Conservation (phyloP, 169 alveolate species). For the Cryptosporidium ubiquitum region DNA sequence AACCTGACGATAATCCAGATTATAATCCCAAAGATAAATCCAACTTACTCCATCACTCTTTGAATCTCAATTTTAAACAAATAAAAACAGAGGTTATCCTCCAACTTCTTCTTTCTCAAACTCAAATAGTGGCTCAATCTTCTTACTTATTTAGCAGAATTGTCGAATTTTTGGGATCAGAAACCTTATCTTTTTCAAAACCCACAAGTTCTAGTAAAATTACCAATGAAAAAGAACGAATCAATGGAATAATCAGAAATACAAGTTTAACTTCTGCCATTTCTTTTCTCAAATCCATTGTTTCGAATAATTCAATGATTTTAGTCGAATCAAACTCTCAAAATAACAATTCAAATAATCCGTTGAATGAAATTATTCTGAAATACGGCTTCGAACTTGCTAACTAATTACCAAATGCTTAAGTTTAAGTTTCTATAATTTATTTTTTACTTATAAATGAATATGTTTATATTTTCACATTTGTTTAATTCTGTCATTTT, state of each 20-base stretch:
- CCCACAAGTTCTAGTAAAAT: not conserved
- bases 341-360: not conserved
- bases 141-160: slow-evolving; percentile 53
- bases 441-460: not conserved
- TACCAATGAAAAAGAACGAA: slow-evolving; percentile 20
- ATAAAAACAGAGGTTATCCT: slow-evolving; percentile 33
- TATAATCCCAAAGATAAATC: not conserved
- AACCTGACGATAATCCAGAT: not conserved
- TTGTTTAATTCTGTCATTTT: not conserved
- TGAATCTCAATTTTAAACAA: slow-evolving; percentile 32
- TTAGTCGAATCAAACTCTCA: slow-evolving; percentile 5
- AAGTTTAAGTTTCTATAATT: too few relatives aligned
- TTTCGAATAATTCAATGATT: slow-evolving; percentile 35
- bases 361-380: not conserved
- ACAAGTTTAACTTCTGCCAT: not conserved
- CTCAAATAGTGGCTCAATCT: slow-evolving; percentile 54
- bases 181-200: not conserved
- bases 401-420: not conserved
- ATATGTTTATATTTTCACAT: not conserved
- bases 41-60: not conserved
- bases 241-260: not conserved
- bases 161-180: slow-evolving; percentile 8
- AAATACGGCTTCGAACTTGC: slow-evolving; percentile 6
- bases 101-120: slow-evolving; percentile 51
- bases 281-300: not conserved